These are phyloP conservation scores for Wallemia mellicola DNA, from an alignment of 1,284 basidiomycete species.

Conservation along the genomic window DNA sequence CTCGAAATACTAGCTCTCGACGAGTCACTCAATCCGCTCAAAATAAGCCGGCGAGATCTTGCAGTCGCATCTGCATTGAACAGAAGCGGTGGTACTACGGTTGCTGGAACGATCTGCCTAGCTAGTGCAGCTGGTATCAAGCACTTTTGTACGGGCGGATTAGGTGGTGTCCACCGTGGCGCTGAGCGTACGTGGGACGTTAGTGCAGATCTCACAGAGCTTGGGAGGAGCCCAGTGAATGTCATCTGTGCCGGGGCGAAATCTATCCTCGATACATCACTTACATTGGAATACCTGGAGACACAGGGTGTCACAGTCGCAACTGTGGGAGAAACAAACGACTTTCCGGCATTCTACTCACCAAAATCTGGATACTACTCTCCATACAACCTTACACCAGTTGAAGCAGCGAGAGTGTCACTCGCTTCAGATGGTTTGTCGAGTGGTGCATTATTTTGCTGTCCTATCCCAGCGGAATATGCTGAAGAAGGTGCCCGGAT, in stretches of 20 bases:
- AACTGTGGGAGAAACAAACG: not conserved
- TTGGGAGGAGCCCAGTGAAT: not conserved
- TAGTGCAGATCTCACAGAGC: not conserved
- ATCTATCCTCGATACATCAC: not conserved
- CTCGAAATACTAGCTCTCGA: not conserved
- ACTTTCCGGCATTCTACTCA: not conserved
- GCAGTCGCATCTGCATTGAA: not conserved
- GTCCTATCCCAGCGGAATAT: not conserved
- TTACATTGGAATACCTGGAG: not conserved
- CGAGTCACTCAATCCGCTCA: not conserved
- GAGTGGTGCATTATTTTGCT: not conserved
- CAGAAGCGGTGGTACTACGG: not conserved
- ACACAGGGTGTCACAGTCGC: not conserved
- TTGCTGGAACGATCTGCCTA: not conserved
- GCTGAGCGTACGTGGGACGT: not conserved
- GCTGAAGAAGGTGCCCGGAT: not conserved
- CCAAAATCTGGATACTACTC: not conserved
- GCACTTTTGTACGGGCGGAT: not conserved
- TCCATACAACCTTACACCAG: not conserved
- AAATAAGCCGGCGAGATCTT: not conserved
- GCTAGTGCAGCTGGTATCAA: not conserved
- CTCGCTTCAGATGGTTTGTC: not conserved
- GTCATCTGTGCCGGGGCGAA: not conserved
- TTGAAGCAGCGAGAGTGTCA: not conserved
- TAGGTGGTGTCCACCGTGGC: not conserved